These are phyloP conservation scores for Alternaria sp. DNA, from an alignment of 2,329 filamentous ascomycete species.

Conservation along the genomic window DNA sequence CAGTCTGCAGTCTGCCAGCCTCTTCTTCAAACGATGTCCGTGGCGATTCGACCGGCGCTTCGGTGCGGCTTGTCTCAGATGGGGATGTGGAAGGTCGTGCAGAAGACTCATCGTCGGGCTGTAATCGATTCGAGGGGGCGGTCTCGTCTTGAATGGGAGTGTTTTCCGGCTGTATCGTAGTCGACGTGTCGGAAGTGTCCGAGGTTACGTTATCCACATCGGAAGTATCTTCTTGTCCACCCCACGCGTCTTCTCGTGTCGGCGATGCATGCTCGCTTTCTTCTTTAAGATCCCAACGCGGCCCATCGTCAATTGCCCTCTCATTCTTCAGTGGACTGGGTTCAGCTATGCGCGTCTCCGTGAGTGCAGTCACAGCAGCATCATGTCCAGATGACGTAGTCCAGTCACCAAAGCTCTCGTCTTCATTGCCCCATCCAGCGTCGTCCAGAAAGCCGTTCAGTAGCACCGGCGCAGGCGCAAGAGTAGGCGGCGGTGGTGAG, in stretches of 20 bases:
- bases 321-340: not conserved
- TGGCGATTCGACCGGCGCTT: conserved; percentile 39
- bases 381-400: conserved; percentile 18
- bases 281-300: conserved; percentile 10
- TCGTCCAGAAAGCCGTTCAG: conserved; percentile 44
- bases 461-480: conserved; percentile 24
- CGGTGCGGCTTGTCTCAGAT: conserved; percentile 44
- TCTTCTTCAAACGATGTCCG: conserved; percentile 48
- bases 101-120: conserved; percentile 39
- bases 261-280: not conserved
- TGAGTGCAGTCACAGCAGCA: not conserved
- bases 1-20: not conserved
- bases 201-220: conserved; percentile 27
- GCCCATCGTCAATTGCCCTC: not conserved
- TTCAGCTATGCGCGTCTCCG: conserved; percentile 1
- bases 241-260: conserved; percentile 16
- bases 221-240: conserved; percentile 12
- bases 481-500: conserved; percentile 22
- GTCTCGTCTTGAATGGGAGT: not conserved
- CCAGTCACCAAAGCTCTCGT: conserved; percentile 42
- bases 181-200: conserved; percentile 41
- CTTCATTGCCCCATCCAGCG: conserved; percentile 44
- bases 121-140: conserved; percentile 9
- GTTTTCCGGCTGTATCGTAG: conserved; percentile 36
- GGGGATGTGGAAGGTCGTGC: conserved; percentile 44